Conservation (phyloP, 1,284 basidiomycete species). For the Tetrapyrgos nigripes region DNA sequence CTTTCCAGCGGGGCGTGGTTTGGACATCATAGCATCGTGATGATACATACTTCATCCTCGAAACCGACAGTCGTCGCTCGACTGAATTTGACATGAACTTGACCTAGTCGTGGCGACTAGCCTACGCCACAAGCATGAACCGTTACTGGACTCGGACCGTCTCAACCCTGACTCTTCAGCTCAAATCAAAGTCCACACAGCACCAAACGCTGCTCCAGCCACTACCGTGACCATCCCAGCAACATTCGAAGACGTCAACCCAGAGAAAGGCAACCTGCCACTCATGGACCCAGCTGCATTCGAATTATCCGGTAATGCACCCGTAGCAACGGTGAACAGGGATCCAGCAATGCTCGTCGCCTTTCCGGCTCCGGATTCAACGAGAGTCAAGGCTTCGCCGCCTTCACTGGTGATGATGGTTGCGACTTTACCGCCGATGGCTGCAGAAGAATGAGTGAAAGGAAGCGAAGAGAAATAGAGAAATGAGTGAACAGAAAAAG, state of each 20-base stretch:
- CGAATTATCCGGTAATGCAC: no score
- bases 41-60: no score
- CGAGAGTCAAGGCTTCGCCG: conserved; percentile 6
- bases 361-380: background rate
- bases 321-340: background rate
- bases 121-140: no score
- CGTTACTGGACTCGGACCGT: no score
- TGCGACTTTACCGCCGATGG: background rate
- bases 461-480: background rate
- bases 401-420: conserved; percentile 8
- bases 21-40: no score
- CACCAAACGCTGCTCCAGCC: background rate
- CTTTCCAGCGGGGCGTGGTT: no score
- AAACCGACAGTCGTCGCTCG: no score
- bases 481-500: background rate
- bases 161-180: no score
- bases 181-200: background rate
- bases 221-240: background rate
- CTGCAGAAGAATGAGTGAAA: background rate
- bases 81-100: no score
- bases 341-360: conserved; percentile 8
- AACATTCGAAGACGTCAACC: background rate
- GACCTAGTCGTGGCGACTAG: no score
- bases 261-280: background rate
- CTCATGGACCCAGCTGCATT: no score